A percentile compares a stretch with the other conserved stretches of the same genome.
phyloP scores from a whole-genome alignment of 2,329 filamentous ascomycete genomes.

The Tolypocladium inflatum region DNA sequence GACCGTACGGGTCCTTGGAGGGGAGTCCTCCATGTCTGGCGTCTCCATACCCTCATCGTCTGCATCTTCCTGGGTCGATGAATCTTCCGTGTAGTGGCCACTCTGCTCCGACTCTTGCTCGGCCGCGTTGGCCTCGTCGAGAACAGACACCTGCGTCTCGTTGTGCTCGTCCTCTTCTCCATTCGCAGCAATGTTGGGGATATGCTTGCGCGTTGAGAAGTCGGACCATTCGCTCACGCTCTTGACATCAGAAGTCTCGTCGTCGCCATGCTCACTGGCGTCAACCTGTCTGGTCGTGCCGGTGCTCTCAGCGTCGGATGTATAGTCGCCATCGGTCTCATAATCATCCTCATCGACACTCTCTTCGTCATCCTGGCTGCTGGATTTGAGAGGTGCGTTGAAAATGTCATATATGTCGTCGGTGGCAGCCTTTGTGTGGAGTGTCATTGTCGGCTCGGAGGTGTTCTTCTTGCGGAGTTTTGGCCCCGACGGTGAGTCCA shows the following conservation, averaged over 20 bases:
- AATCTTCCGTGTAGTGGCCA: neutral
- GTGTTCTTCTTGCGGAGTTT: constrained; percentile 71
- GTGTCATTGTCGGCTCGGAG: constrained; percentile 91
- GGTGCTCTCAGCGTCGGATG: constrained; percentile 77
- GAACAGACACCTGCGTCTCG: constrained; percentile 27
- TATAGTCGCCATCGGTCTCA: constrained; percentile 67
- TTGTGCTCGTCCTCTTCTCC: constrained; percentile 18
- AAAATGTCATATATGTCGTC: constrained; percentile 98
- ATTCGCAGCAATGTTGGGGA: constrained; percentile 38
- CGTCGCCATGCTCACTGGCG: constrained; percentile 30
- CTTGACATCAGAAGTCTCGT: constrained; percentile 47
- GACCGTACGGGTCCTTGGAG: constrained; percentile 47
- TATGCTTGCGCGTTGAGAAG: constrained; percentile 65
- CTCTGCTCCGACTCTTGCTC: constrained; percentile 9
- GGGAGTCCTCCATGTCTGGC: constrained; percentile 28
- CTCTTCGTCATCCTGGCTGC: constrained; percentile 21
- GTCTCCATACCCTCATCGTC: constrained; percentile 29
- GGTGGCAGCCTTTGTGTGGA: constrained; percentile 89
- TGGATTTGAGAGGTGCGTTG: constrained; percentile 57
- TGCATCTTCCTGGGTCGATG: constrained; percentile 13
- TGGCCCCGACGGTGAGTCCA: constrained; percentile 78
- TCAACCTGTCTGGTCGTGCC: constrained; percentile 61
- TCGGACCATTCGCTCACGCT: constrained; percentile 82
- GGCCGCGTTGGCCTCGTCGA: constrained; percentile 20
- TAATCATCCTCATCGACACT: constrained; percentile 57